Base-by-base conservation (phyloP, 2,329 filamentous ascomycete genomes). In the Zopfia rhizophila region DNA sequence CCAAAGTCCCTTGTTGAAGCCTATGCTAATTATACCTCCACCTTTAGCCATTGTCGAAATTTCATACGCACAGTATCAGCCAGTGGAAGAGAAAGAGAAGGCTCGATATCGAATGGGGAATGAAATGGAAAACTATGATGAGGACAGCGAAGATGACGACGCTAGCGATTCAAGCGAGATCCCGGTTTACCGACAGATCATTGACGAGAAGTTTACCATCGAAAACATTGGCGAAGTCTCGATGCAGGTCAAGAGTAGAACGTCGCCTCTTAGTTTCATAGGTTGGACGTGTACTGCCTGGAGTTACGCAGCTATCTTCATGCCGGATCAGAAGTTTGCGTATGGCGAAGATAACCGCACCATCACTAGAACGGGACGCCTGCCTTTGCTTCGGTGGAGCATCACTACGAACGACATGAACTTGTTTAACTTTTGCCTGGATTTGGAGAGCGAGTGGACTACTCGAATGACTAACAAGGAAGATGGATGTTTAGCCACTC, bases 41-140 rank as follows among this genome's bases (percentile, higher is more conserved):
- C n/a, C n/a, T n/a, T n/a, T n/a, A n/a, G 80, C 79, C 1, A 82
- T 94, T 18, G 74, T 94, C 6, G 85, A 88, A 47, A 91, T 94
- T 52, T 78, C 82, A 0, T 78, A 83, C 31, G 84, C 82, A 3
- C 90, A 94, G 60, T 91, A 87, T 69, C 75, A 79, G 3, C 82
- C 82, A 0, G 68, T 74, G 16, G 78, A 87, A 29, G 75, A 55
- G 35, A 49, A 80, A 24, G 74, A 76, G 18, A 77, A 78, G 38
- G 72, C 78, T 35, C 75, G 75, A 4, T 86, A 81, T 68, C 77
- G 56, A 3, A 58, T 63, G 31, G 54, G 61, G 0, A 64, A 74
- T 3, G 65, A 71, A 1, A 67, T 72, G 1, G 69, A 75, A 54
- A 14, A 72, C 5, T 65, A 73, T 5, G 71, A 76, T 6, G 69